Base-by-base conservation (phyloP, 306 rosid species). In the Alnus glutinosa region DNA sequence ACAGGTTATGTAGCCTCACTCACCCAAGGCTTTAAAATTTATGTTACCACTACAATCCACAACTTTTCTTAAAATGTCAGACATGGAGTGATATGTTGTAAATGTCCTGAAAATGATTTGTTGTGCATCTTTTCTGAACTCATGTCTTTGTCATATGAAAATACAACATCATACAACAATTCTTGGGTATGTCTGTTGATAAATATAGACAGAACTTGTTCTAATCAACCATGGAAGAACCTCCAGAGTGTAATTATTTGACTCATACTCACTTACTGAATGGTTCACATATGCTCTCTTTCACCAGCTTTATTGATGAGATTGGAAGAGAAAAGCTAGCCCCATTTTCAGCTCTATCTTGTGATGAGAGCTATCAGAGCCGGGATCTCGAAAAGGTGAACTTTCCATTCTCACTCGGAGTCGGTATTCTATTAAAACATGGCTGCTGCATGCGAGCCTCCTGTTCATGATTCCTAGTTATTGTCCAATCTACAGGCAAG, bases 341-440 rank as follows among this genome's bases (percentile, higher is more conserved):
- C 54, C 95, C 95, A 50, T 93, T 86, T 77, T 49, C 80, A 28
- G 76, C 87, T 76, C 80, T 93, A 67, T 82, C 92, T 37, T 69
- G 77, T 14, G 92, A 93, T 37, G 98, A 89, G 73, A 91, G 97
- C 86, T 90, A 89, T 76, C 81, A 86, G 32, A 90, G 82, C 83
- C 93, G 93, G 76, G 95, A 90, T 87, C 97, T 93, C 80, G 98
- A 93, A 78, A 93, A 91, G 98, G 98, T 93, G 67, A 69, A 18
- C 59, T 55, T 55, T 16, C 42, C 36, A 67, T 66, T 67, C 58
- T 59, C 30, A 39, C 0, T 13, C 51, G 36, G 30, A 32, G 83
- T 30, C 59, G 63, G 48, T 57, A 54, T 79, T 13, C 1, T 23
- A 48, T 63, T 32, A 39, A 19, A 71, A 48, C 71, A 69, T 50